These are phyloP conservation scores for Daedalea quercina DNA, from an alignment of 768 basidiomycete species.

Conservation along the genomic window DNA sequence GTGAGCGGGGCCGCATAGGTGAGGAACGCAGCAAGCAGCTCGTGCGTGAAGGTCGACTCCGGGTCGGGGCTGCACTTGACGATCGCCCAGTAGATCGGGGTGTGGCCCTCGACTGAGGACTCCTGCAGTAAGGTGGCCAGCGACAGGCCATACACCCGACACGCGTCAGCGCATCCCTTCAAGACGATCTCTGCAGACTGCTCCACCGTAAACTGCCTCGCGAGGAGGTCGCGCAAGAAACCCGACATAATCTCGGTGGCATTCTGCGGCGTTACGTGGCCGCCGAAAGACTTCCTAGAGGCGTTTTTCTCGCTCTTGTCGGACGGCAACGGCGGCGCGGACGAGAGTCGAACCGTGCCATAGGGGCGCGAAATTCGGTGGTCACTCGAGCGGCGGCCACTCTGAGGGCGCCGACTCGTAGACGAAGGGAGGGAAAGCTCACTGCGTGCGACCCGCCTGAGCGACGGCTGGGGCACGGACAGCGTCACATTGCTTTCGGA, in stretches of 20 bases:
- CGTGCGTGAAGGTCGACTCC: constrained; percentile 1
- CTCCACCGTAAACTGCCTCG: constrained; percentile 16
- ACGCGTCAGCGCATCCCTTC: constrained; percentile 58
- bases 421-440: too few species aligned
- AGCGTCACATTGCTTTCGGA: too few species aligned
- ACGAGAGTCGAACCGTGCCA: too few species aligned
- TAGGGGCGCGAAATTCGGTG: too few species aligned
- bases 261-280: constrained; percentile 23
- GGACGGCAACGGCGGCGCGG: not conserved
- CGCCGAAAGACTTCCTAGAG: constrained; percentile 2
- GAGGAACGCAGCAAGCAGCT: constrained; percentile 44
- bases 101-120: constrained; percentile 54
- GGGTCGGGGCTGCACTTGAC: constrained; percentile 41
- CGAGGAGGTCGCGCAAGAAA: constrained; percentile 44
- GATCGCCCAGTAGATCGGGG: constrained; percentile 70
- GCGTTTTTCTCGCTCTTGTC: not conserved
- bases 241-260: constrained; percentile 45
- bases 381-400: too few species aligned
- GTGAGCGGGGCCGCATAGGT: constrained; percentile 41
- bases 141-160: constrained; percentile 40
- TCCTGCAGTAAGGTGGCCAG: constrained; percentile 56
- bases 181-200: constrained; percentile 36
- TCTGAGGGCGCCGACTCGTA: too few species aligned
- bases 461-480: too few species aligned
- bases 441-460: too few species aligned